phyloP scores from a whole-genome alignment of 352 stramenopile genomes.

The Phytophthora tentaculata region DNA sequence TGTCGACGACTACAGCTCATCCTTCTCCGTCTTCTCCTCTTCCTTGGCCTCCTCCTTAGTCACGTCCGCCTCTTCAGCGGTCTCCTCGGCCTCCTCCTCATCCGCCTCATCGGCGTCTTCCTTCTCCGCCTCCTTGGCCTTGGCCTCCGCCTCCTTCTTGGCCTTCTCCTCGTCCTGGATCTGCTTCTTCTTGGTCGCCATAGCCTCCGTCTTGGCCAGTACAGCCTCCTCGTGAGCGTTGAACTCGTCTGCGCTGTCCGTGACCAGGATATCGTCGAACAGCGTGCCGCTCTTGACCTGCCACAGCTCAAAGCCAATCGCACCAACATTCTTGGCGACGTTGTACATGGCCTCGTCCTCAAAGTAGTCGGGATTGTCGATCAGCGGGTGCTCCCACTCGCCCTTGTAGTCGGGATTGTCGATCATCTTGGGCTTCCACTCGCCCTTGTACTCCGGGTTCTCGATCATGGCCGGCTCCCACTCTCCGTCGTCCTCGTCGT shows the following conservation, averaged over 20 bases:
- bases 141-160: conserved; percentile 71
- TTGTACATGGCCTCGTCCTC: conserved; percentile 95
- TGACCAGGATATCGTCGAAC: conserved; percentile 99
- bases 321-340: conserved; percentile 95
- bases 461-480: conserved; percentile 96
- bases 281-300: conserved; percentile 98
- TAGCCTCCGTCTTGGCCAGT: conserved; percentile 72
- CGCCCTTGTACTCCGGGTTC: conserved; percentile 98
- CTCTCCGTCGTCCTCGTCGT: conserved; percentile 99
- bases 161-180: conserved; percentile 78
- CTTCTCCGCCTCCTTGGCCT: conserved; percentile 78
- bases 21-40: conserved; percentile 44
- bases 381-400: conserved; percentile 96
- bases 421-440: conserved; percentile 98
- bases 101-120: conserved; percentile 77
- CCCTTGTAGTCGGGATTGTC: conserved; percentile 99
- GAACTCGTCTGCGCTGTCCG: conserved; percentile 96
- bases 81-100: conserved; percentile 40
- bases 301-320: conserved; percentile 99
- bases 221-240: conserved; percentile 96
- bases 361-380: conserved; percentile 98
- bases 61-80: conserved; percentile 3
- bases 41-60: conserved; percentile 26
- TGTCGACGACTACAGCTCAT: conserved; percentile 50
- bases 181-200: conserved; percentile 81